These are phyloP conservation scores for Eucalyptus melliodora DNA, from an alignment of 345 rosid species.

Conservation along the genomic window DNA sequence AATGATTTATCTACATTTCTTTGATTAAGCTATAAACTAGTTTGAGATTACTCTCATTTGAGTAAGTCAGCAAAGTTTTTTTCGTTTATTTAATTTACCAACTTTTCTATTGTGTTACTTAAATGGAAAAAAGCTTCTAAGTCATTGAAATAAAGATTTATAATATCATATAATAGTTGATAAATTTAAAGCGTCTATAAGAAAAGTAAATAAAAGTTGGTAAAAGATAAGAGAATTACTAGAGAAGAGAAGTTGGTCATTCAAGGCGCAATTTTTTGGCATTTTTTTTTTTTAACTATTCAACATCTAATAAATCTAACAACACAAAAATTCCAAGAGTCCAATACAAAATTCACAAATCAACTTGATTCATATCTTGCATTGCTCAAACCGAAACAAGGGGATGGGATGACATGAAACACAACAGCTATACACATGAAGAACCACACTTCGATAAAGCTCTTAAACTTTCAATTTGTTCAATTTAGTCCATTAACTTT, in stretches of 20 bases:
- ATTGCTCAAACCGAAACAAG: neutral
- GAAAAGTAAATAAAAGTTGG: neutral
- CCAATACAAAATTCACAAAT: neutral
- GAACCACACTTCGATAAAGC: neutral
- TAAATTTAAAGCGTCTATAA: neutral
- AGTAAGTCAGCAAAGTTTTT: neutral
- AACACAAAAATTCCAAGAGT: neutral
- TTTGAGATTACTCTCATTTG: neutral
- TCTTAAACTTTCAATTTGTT: neutral
- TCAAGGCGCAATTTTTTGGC: neutral
- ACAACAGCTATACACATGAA: neutral
- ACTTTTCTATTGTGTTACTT: neutral
- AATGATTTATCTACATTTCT: neutral
- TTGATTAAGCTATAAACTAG: neutral
- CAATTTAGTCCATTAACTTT: neutral
- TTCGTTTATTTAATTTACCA: neutral
- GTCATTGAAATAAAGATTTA: neutral
- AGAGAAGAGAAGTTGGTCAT: neutral
- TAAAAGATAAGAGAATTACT: neutral
- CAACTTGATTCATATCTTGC: neutral
- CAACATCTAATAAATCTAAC: slow-evolving; percentile 7
- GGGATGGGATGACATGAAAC: neutral
- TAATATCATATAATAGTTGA: neutral
- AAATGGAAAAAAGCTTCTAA: neutral
- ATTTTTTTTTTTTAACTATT: neutral